Base-by-base conservation (phyloP, 2,329 filamentous ascomycete genomes). In the Botrytis paeoniae region DNA sequence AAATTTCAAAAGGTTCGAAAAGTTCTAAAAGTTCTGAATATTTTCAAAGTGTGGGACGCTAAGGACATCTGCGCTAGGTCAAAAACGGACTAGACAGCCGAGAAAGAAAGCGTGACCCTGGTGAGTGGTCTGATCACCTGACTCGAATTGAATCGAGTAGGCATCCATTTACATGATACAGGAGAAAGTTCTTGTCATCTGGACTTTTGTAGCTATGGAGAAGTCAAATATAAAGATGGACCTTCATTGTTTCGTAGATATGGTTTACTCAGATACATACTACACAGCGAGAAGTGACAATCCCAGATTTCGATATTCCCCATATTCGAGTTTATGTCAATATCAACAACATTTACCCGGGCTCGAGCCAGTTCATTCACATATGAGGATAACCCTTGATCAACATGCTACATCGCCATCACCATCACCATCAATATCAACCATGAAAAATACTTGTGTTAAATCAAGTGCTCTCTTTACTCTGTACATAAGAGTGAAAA, bases 41-140 rank as follows among this genome's bases (percentile, higher is more conserved):
- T 72, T 68, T 59, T 48, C 32, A 72, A 37, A 69, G 48, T 68
- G 48, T 68, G 61, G 22, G 22, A 32, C 62, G 62, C 70, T 61
- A 72, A 68, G 18, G 20, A 5, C 32, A 8, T 10, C 8, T 61
- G 7, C 37, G 48, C 70, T 72, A 72, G 43, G 12, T 39, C 63
- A 1, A 0, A 61, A 72, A 9, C 22, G 4, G 45, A 32, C 39
- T 72, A 72, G 54, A 71, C 3, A 6, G 1, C 0, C 3, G 14
- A 20, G 32, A 4, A 1, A 8, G 2, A n/a, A 39, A 39, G 37
- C 35, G 57, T 60, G 57, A 60, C 43, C 32, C 20, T 20, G 4
- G 29, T 16, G 3, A 22, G 16, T 4, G 4, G 0, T 0, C 0
- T 6, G 0, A 9, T 57, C 64, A 57, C 64, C 2, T 66, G 45